These are phyloP conservation scores for Lipomyces japonicus DNA, from an alignment of 805 yeast genomes.

Conservation along the genomic window DNA sequence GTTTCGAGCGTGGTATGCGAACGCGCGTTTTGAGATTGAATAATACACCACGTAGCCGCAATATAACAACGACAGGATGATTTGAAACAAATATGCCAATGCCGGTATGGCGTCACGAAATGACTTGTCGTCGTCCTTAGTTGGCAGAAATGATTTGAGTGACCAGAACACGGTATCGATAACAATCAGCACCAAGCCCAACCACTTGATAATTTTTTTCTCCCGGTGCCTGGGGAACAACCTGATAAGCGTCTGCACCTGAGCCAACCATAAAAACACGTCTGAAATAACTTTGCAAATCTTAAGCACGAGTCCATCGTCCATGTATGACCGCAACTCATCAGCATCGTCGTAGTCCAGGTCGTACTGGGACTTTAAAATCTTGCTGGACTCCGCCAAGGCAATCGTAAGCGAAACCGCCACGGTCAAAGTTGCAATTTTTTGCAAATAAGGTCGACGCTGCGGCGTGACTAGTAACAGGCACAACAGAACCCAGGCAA, in stretches of 20 bases:
- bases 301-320: slow-evolving; percentile 40
- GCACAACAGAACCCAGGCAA: slow-evolving; percentile 68
- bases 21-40: slow-evolving; percentile 40
- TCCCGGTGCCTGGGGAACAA: slow-evolving; percentile 39
- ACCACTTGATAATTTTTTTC: slow-evolving; percentile 35
- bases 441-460: slow-evolving; percentile 56
- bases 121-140: slow-evolving; percentile 28
- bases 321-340: slow-evolving; percentile 41
- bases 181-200: slow-evolving; percentile 38
- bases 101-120: slow-evolving; percentile 37
- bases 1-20: slow-evolving; percentile 47
- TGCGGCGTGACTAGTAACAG: slow-evolving; percentile 54
- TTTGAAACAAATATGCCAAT: slow-evolving; percentile 36
- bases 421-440: slow-evolving; percentile 54
- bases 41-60: slow-evolving; percentile 41
- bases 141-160: slow-evolving; percentile 25
- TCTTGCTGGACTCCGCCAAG: slow-evolving; percentile 45
- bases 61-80: slow-evolving; percentile 36
- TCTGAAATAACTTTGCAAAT: slow-evolving; percentile 44
- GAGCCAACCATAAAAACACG: slow-evolving; percentile 50
- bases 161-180: slow-evolving; percentile 35
- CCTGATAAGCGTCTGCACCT: slow-evolving; percentile 50
- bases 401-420: slow-evolving; percentile 54
- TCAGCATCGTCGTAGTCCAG: slow-evolving; percentile 52
- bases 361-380: slow-evolving; percentile 50